A percentile compares a stretch with the other conserved stretches of the same genome.
Conservation (phyloP, 164 flowering plant genomes). For the Brasenia schreberi region DNA sequence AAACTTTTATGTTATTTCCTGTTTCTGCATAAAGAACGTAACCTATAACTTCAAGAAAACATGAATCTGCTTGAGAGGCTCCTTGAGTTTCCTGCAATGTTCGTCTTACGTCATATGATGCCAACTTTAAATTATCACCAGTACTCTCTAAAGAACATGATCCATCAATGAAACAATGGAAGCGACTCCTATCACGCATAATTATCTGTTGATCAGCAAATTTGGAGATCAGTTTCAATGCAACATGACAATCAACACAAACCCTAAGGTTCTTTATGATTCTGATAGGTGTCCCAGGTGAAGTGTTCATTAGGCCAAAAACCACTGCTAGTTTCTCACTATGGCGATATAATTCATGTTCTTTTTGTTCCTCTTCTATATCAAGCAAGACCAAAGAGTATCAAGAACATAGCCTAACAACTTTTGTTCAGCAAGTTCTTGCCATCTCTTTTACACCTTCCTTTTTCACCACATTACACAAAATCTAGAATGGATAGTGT, state of each 20-base stretch:
- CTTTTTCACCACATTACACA: no score
- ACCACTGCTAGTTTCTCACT: constrained; percentile 55
- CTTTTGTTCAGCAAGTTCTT: constrained; percentile 25
- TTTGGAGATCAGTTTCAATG: constrained; percentile 33
- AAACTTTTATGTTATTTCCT: no score
- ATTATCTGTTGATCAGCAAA: constrained; percentile 31
- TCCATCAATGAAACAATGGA: constrained; percentile 52
- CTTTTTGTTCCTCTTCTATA: constrained; percentile 41
- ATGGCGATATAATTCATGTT: constrained; percentile 35
- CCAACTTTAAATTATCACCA: no score
- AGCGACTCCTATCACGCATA: constrained; percentile 51
- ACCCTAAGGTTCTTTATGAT: constrained; percentile 64
- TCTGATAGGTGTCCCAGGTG: constrained; percentile 30
- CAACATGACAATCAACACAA: constrained; percentile 56
- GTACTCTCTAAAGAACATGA: constrained; percentile 22
- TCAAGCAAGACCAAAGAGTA: constrained; percentile 47
- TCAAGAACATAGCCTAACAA: constrained; percentile 39
- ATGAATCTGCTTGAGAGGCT: no score
- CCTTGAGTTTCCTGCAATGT: no score
- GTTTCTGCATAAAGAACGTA: no score
- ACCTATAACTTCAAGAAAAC: no score
- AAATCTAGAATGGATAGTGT: no score
- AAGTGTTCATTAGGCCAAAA: constrained; percentile 40
- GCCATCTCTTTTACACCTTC: constrained; percentile 35
- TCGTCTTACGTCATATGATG: no score